Conservation (phyloP, 1,139 yeast genomes). For the Hansenula anomala region DNA sequence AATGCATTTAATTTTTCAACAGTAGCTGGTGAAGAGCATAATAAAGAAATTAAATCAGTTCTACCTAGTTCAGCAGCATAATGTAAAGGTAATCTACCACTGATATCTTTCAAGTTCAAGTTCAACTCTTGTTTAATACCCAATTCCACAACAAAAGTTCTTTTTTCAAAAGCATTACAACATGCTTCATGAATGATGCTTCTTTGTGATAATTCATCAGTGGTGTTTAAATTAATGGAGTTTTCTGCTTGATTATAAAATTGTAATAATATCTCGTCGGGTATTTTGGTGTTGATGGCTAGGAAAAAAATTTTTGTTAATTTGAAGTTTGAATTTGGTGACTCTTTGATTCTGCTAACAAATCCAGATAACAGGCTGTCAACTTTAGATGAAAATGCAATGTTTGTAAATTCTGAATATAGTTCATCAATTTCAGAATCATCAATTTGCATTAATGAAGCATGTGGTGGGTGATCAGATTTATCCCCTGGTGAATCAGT, state of each 20-base stretch:
- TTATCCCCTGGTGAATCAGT: constrained; percentile 12
- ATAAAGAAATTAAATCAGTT: constrained; percentile 44
- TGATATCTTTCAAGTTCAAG: constrained; percentile 40
- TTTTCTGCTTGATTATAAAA: constrained; percentile 30
- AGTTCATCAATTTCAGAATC: constrained; percentile 53
- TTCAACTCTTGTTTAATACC: constrained; percentile 17
- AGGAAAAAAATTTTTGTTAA: constrained; percentile 62
- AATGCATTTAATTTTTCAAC: constrained; percentile 26
- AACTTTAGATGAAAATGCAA: constrained; percentile 39
- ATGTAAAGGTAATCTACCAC: constrained; percentile 83
- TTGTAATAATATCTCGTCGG: constrained; percentile 34
- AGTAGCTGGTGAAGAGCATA: constrained; percentile 24
- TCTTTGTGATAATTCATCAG: constrained; percentile 36
- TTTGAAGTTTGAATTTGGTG: constrained; percentile 37
- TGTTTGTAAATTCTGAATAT: constrained; percentile 60
- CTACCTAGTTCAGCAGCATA: constrained; percentile 77
- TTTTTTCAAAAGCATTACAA: constrained; percentile 27
- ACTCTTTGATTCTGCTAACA: constrained; percentile 40
- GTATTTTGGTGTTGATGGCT: constrained; percentile 45
- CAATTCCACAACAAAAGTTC: constrained; percentile 27
- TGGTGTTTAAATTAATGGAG: constrained; percentile 31
- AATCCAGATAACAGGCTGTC: constrained; percentile 39
- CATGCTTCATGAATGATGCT: constrained; percentile 35
- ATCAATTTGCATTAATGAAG: constrained; percentile 13
- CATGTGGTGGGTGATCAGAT: not conserved